Evolutionary conservation across 129 eudicot species (phyloP), one percentile per base, ranked within the genome.

Genomic region (Escallonia rubra): DNA sequence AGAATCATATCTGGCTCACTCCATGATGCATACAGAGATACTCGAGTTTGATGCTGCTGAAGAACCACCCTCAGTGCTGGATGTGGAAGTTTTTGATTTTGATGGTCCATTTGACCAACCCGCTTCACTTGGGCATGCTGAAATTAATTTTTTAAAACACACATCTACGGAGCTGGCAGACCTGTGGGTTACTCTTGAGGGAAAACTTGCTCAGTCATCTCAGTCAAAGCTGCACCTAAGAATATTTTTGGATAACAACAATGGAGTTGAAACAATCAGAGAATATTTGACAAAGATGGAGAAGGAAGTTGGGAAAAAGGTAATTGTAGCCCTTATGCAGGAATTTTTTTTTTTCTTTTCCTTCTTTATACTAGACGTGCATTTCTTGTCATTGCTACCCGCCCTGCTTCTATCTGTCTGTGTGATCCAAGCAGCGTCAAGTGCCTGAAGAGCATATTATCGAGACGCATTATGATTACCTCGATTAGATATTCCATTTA

Each of bases 261-360:
- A 93, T 50, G 96, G 99, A 66, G 96, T 84, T 62, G 96, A 93
- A 66, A 89, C 99, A 8, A 82, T 93, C 41, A 86, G 80, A 87
- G 99, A 93, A n/a, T 93, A 82, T 81, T 61, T 93, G 34, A 75
- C 83, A 2, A 93, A 88, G 72, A 83, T 93, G 63, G 99, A 93
- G 73, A 93, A 84, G 77, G 99, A 89, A 86, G 96, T 89, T 11
- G 99, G 99, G 53, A 93, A 89, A 68, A 93, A 89, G 96, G 99
- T 93, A 70, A 46, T 1, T 7, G 11, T 14, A 12, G 42, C 40
- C 65, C 69, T 67, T 47, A 23, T 23, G 34, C 5, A 52, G 11
- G 4, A 5, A 38, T 46, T 50, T 64, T 45, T 42, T 45, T 2
- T 64, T 12, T 38, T 64, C 14, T 64, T 23, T 23, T 23, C 34